Conservation (phyloP, 805 yeast genomes). For the Metschnikowia lunata region DNA sequence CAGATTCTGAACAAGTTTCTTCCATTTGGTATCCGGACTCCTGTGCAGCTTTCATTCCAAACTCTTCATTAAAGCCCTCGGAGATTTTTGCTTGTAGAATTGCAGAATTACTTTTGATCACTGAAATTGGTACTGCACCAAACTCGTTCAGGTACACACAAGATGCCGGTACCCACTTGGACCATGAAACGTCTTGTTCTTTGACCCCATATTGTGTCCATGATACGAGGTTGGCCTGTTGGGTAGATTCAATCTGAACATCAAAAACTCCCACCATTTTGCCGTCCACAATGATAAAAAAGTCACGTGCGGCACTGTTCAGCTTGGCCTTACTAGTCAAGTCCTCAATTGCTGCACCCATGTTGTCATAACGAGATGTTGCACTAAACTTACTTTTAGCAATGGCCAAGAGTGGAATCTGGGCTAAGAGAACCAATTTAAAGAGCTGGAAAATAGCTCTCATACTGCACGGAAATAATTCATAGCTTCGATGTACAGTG, state of each 20-base stretch:
- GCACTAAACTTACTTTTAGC: too few relatives aligned
- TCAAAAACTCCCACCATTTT: neutral
- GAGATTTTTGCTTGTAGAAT: neutral
- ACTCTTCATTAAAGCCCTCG: neutral
- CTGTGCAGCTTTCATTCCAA: neutral
- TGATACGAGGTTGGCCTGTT: neutral
- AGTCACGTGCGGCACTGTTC: neutral
- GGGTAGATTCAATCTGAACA: neutral
- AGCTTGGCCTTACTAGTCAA: neutral
- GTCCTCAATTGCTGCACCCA: neutral
- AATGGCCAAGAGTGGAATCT: too few relatives aligned
- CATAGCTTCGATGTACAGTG: too few relatives aligned
- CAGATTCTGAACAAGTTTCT: neutral
- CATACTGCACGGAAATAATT: too few relatives aligned
- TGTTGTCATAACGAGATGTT: too few relatives aligned
- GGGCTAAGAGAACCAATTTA: too few relatives aligned
- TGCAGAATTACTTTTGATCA: neutral
- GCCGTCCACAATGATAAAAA: neutral
- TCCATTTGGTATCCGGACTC: neutral
- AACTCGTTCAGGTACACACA: conserved; percentile 3
- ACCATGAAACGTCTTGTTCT: neutral
- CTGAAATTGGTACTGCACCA: neutral
- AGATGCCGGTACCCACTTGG: conserved; percentile 1
- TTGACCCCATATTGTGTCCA: neutral
- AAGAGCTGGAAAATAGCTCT: too few relatives aligned